These are phyloP conservation scores for Verticillium tricorpus DNA, from an alignment of 2,329 filamentous ascomycete genomes.

Conservation along the genomic window DNA sequence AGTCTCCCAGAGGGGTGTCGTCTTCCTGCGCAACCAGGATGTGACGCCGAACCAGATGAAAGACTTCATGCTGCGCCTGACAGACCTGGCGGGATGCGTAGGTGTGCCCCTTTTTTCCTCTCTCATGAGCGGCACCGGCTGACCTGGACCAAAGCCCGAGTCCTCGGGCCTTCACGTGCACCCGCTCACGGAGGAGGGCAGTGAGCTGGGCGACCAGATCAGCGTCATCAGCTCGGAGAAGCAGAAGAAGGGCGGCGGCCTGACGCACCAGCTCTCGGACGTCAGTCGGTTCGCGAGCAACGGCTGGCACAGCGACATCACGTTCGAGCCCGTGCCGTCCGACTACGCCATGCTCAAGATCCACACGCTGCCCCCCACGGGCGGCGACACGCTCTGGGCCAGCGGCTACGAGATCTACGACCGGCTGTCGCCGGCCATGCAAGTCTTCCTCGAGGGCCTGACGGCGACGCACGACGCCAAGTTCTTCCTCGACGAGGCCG, in stretches of 20 bases:
- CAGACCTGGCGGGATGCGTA: slow-evolving; percentile 23
- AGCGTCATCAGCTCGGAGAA: slow-evolving; percentile 52
- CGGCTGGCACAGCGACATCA: slow-evolving; percentile 29
- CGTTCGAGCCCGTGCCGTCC: slow-evolving; percentile 39
- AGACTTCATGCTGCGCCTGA: slow-evolving; percentile 29
- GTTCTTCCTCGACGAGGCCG: slow-evolving; percentile 47
- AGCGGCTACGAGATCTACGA: slow-evolving; percentile 51
- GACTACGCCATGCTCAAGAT: slow-evolving; percentile 45
- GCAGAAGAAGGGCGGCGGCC: slow-evolving; percentile 48
- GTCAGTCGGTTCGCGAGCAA: slow-evolving; percentile 40
- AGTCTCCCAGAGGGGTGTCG: slow-evolving; percentile 31
- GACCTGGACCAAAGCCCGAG: slow-evolving; percentile 25
- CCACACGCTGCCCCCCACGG: slow-evolving; percentile 35
- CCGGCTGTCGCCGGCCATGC: slow-evolving; percentile 43
- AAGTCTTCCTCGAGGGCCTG: slow-evolving; percentile 40
- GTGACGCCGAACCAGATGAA: slow-evolving; percentile 31
- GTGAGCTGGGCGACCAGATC: slow-evolving; percentile 50
- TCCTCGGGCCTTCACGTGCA: slow-evolving; percentile 50
- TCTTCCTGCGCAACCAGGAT: slow-evolving; percentile 31
- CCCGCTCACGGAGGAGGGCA: slow-evolving; percentile 46
- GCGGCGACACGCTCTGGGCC: slow-evolving; percentile 41
- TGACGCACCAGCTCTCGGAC: slow-evolving; percentile 46
- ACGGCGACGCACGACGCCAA: slow-evolving; percentile 45
- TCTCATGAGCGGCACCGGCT: no score
- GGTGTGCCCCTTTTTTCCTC: slow-evolving; percentile 1